Base-by-base conservation (phyloP, 768 basidiomycete genomes). In the Lactarius akahatsu region DNA sequence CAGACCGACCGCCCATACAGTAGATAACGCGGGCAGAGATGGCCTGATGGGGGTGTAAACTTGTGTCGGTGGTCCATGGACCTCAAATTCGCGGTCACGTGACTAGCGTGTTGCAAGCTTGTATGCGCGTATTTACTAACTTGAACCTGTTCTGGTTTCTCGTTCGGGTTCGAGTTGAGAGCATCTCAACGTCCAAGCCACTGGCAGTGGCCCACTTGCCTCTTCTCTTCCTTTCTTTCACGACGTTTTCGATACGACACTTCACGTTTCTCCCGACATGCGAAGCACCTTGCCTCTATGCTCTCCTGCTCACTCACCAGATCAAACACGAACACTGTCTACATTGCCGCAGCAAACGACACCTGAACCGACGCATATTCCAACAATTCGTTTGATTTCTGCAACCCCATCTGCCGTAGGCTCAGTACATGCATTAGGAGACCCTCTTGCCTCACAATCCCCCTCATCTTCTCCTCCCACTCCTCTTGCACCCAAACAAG, bases 361-460 rank as follows among this genome's bases (percentile, higher is more conserved):
- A 56, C 66, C 74, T 8, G 75, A 75, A 36, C 71, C 62, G n/a
- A 30, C 36, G 70, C 63, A 58, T 32, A 30, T 80, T 63, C 88
- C 90, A 28, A 86, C 88, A 61, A 91, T 91, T 65, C 82, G 88
- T 54, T 83, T 91, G 71, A 85, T 86, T 69, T 80, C 85, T 18
- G 87, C 90, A 0, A 89, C 85, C 0, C 90, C 89, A 3, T 85
- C 83, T 15, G 81, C 84, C 7, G 69, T 79, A 4, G 83, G 83
- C 59, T 9, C 74, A 36, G 70, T 72, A 5, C 64, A 74, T 45
- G 69, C 72, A 26, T 71, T 72, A n/a, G 72, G 72, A 64, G 69
- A 66, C 36, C 66, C 74, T 50, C 68, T 65, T 50, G 15, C 75
- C 60, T 66, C 71, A 50, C 73, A 45, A 59, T 60, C 41, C 60